phyloP scores from a whole-genome alignment of 2,329 filamentous ascomycete species.

The Peltaster fructicola region DNA sequence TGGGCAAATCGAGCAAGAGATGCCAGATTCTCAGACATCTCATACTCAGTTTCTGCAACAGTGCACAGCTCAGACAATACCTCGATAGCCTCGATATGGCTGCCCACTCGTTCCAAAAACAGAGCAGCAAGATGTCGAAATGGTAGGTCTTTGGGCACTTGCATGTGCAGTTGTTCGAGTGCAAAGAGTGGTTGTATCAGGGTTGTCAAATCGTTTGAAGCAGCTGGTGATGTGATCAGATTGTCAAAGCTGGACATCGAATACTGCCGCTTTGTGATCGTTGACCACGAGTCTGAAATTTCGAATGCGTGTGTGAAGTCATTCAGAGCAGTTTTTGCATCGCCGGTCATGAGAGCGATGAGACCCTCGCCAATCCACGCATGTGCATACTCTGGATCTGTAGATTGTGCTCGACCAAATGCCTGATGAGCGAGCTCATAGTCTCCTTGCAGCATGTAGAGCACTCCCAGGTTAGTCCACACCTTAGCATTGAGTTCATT shows the following conservation, averaged over 20 bases:
- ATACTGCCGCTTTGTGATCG: slow-evolving; percentile 62
- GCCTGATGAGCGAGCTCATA: slow-evolving; percentile 71
- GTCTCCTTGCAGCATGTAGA: slow-evolving; percentile 75
- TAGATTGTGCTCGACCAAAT: slow-evolving; percentile 80
- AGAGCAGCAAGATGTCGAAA: slow-evolving; percentile 65
- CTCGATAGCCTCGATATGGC: slow-evolving; percentile 44
- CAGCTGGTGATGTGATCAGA: slow-evolving; percentile 40
- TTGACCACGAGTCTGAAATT: slow-evolving; percentile 61
- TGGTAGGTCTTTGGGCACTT: slow-evolving; percentile 51
- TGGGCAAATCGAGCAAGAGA: slow-evolving; percentile 63
- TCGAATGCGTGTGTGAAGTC: slow-evolving; percentile 92
- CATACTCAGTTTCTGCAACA: slow-evolving; percentile 62
- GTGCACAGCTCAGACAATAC: slow-evolving; percentile 50
- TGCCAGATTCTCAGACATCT: slow-evolving; percentile 58
- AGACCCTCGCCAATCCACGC: slow-evolving; percentile 91
- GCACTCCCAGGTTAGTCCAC: slow-evolving; percentile 80
- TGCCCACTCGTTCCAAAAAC: slow-evolving; percentile 62
- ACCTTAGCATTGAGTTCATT: slow-evolving; percentile 70
- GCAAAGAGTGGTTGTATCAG: slow-evolving; percentile 81
- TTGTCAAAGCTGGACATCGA: slow-evolving; percentile 68
- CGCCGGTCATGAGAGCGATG: slow-evolving; percentile 59
- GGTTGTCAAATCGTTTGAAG: slow-evolving; percentile 34
- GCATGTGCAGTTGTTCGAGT: slow-evolving; percentile 58
- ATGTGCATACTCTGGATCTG: slow-evolving; percentile 81
- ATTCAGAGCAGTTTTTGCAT: slow-evolving; percentile 57